These are phyloP conservation scores for Myxozyma mucilagina DNA, from an alignment of 805 yeast genomes.

Conservation along the genomic window DNA sequence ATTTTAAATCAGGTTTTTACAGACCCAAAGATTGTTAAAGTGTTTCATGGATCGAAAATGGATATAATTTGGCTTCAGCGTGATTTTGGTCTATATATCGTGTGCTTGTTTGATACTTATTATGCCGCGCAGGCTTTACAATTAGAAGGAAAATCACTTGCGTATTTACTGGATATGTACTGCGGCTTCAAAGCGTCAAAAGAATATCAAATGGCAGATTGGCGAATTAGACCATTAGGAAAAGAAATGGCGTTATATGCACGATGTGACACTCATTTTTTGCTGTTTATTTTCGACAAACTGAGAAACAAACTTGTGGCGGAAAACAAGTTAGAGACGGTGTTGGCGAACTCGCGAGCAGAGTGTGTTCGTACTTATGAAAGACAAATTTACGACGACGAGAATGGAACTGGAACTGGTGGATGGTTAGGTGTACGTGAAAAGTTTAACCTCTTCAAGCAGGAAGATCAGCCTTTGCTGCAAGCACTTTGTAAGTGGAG, in stretches of 20 bases:
- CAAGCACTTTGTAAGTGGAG: slow-evolving; percentile 77
- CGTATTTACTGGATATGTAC: slow-evolving; percentile 74
- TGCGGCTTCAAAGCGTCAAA: slow-evolving; percentile 87
- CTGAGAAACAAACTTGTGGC: slow-evolving; percentile 59
- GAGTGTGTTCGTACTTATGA: slow-evolving; percentile 84
- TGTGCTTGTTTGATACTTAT: slow-evolving; percentile 86
- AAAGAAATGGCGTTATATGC: slow-evolving; percentile 81
- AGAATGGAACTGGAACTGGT: slow-evolving; percentile 40
- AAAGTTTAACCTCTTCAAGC: slow-evolving; percentile 61
- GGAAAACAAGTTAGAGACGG: slow-evolving; percentile 46
- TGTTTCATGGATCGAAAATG: slow-evolving; percentile 95
- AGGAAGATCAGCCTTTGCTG: slow-evolving; percentile 53
- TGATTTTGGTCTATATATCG: slow-evolving; percentile 88
- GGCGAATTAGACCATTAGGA: slow-evolving; percentile 88
- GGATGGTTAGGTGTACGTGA: slow-evolving; percentile 67
- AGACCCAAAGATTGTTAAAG: slow-evolving; percentile 77
- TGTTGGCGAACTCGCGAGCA: slow-evolving; percentile 69
- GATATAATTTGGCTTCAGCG: slow-evolving; percentile 97
- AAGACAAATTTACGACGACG: slow-evolving; percentile 60
- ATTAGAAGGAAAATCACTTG: slow-evolving; percentile 78
- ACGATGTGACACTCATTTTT: slow-evolving; percentile 90
- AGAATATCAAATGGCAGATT: slow-evolving; percentile 93
- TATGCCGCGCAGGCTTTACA: slow-evolving; percentile 83
- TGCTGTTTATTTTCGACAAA: slow-evolving; percentile 75
- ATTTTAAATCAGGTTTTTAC: slow-evolving; percentile 73